Evolutionary conservation across 306 rosid species (phyloP).

Genomic region (Leucaena leucocephala): DNA sequence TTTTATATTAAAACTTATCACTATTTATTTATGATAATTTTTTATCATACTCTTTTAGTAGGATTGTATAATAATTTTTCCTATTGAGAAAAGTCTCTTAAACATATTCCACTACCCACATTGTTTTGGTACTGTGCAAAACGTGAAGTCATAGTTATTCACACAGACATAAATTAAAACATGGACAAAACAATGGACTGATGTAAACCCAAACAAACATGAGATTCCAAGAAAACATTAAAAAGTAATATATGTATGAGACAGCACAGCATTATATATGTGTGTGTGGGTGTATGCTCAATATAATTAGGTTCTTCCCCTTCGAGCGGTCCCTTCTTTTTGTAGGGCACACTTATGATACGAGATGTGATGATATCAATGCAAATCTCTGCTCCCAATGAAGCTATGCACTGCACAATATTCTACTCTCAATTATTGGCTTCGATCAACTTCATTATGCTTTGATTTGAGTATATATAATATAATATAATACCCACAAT

Average conservation of each 20-base stretch:
- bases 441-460: constrained; percentile 7
- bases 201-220: constrained; percentile 19
- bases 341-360: constrained; percentile 25
- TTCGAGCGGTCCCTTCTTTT: neutral
- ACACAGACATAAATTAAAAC: constrained; percentile 2
- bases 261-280: neutral
- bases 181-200: constrained; percentile 29
- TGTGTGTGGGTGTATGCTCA: neutral
- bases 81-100: neutral
- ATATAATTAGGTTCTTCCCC: constrained; percentile 16
- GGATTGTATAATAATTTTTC: no score
- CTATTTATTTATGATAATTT: no score
- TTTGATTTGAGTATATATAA: neutral
- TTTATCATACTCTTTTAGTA: no score
- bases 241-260: neutral
- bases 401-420: constrained; percentile 19
- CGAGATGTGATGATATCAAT: constrained; percentile 6
- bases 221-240: constrained; percentile 2
- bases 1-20: no score
- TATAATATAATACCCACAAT: neutral
- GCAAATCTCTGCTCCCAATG: constrained; percentile 29
- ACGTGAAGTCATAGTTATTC: constrained; percentile 40
- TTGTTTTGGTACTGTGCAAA: constrained; percentile 34
- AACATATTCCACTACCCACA: neutral
- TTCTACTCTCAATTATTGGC: constrained; percentile 35